Percentiles rank a stretch among this genome's conserved stretches.
Evolutionary conservation across 23 red algal species (phyloP).

Genomic region (Gracilaria domingensis): DNA sequence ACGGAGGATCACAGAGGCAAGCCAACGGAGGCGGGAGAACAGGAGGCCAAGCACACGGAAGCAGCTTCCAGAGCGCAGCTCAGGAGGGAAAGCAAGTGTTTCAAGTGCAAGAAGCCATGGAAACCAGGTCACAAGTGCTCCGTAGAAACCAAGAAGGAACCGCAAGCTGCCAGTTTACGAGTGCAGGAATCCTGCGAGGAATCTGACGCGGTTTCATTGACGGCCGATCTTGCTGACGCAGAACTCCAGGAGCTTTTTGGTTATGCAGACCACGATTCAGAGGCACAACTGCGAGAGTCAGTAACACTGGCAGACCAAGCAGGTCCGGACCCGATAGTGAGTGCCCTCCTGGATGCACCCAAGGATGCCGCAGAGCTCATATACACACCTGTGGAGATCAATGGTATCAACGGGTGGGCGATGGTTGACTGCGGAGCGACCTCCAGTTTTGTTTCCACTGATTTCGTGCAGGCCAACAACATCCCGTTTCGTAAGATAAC

Average conservation of each 20-base stretch:
- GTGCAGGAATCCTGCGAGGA: not conserved
- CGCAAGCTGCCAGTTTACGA: not conserved
- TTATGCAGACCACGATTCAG: not conserved
- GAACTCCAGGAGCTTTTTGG: not conserved
- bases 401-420: not conserved
- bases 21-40: not conserved
- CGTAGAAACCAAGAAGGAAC: not conserved
- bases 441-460: not conserved
- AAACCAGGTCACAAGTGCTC: constrained; percentile 28
- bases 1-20: too few species aligned
- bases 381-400: not conserved
- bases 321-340: not conserved
- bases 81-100: constrained; percentile 16
- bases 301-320: not conserved
- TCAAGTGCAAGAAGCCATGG: constrained; percentile 7
- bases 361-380: not conserved
- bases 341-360: not conserved
- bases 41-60: not conserved
- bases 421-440: constrained; percentile 18
- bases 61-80: constrained; percentile 13
- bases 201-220: not conserved
- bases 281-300: not conserved
- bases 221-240: not conserved
- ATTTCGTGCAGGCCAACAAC: not conserved
- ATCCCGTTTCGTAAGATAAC: not conserved